Evolutionary conservation across 2,329 filamentous ascomycete species (phyloP).

Genomic region (Fusarium kyushuense): DNA sequence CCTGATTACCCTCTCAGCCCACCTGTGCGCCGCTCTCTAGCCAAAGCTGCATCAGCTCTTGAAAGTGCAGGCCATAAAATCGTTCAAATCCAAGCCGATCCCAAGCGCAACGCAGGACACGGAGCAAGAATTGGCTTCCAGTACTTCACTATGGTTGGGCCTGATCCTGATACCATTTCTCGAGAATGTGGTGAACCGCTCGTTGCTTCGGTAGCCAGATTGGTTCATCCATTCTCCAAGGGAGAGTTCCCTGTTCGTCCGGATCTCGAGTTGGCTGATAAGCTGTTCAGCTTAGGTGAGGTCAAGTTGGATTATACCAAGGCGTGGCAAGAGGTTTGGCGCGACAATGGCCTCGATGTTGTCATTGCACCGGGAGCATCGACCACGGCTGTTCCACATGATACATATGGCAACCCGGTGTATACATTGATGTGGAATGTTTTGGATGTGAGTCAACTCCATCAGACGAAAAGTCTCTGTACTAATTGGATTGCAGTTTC

Average conservation of each 20-base stretch:
- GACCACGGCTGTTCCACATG: constrained; percentile 36
- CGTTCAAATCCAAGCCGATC: constrained; percentile 50
- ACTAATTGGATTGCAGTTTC: constrained; percentile 24
- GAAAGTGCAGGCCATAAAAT: constrained; percentile 59
- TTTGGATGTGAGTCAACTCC: constrained; percentile 33
- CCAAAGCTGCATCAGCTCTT: constrained; percentile 55
- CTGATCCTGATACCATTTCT: constrained; percentile 23
- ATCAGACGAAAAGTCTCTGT: no score
- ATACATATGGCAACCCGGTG: constrained; percentile 38
- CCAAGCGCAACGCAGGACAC: constrained; percentile 15
- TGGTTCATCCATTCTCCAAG: constrained; percentile 34
- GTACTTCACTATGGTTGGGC: constrained; percentile 31
- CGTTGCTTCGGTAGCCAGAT: constrained; percentile 32
- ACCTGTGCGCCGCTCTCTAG: constrained; percentile 60
- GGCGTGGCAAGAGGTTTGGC: constrained; percentile 33
- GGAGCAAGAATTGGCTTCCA: constrained; percentile 41
- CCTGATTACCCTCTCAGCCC: constrained; percentile 63
- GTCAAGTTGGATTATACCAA: constrained; percentile 19
- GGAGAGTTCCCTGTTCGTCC: constrained; percentile 32
- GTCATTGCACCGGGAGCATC: constrained; percentile 35
- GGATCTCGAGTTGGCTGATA: neutral
- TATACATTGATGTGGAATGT: constrained; percentile 47
- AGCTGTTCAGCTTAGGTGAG: constrained; percentile 17
- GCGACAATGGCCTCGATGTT: constrained; percentile 35
- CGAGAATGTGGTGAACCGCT: constrained; percentile 38